Evolutionary conservation across 139 green algal species (phyloP), one percentile per base, ranked within the genome.

Genomic region (Bryopsis sp.): DNA sequence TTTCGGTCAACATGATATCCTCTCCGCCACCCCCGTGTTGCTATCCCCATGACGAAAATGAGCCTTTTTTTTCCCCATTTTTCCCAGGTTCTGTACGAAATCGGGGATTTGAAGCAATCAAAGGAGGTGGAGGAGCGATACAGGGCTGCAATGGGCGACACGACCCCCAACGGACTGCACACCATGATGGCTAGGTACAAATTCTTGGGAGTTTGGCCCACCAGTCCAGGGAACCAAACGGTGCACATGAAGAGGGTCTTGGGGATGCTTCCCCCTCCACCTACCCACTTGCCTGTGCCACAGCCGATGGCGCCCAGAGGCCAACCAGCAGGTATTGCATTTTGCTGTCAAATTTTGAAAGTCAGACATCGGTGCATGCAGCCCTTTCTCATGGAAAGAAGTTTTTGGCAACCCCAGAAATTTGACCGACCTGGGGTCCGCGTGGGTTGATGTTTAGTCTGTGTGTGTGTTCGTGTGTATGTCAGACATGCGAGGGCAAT

Each of bases 201-300:
- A 31, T 39, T 67, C 59, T 47, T 26, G 59, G 59, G 43, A 4
- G 43, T 67, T 31, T 67, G 59, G 59, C 59, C 59, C 7, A 24
- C 43, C n/a, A 31, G 8, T 19, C 24, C 39, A 39, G 28, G 7
- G 4, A 32, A 22, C 19, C 31, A 47, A 6, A 67, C 33, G 11
- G 59, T 47, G 7, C 59, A 67, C 31, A 47, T 26, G 6, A 67
- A 67, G 33, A 67, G 7, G 31, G 7, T 67, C 5, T 7, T 67
- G 59, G 59, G 59, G 6, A 47, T 67, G 31, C 6, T 39, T 26
- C 33, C 19, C 7, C 7, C 59, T 15, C 19, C 24, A 39, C 59
- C 59, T 33, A 47, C 8, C 15, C 33, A 11, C 8, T 26, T 28
- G 31, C 50, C 43, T 50, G 43, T 50, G 15, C 11, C 19, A 11